phyloP scores from a whole-genome alignment of 495 filamentous ascomycete species.

The Alectoria sarmentosa region DNA sequence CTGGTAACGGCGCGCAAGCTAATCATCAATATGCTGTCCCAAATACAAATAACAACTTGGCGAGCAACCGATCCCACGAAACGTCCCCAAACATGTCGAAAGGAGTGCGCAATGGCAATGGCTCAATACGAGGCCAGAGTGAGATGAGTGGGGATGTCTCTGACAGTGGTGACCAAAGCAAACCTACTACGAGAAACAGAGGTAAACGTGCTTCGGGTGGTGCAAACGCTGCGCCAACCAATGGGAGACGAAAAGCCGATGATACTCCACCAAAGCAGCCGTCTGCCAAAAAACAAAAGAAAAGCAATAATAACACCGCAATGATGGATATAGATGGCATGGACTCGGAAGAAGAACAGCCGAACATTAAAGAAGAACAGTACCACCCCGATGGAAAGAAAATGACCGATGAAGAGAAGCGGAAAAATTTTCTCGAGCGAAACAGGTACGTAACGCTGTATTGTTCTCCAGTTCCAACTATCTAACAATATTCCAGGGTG shows the following conservation, averaged over 20 bases:
- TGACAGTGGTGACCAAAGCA: constrained; percentile 59
- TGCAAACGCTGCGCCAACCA: constrained; percentile 38
- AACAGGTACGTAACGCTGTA: constrained; percentile 67
- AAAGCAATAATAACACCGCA: constrained; percentile 31
- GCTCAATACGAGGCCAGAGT: constrained; percentile 42
- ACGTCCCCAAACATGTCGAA: constrained; percentile 34
- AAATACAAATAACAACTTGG: constrained; percentile 37
- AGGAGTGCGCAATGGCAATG: constrained; percentile 29
- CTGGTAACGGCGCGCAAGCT: constrained; percentile 51
- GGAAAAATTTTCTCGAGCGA: constrained; percentile 94
- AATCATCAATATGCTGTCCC: constrained; percentile 48
- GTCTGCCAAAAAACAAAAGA: constrained; percentile 66
- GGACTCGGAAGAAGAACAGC: constrained; percentile 50
- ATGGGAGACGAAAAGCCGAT: constrained; percentile 73
- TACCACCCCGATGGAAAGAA: constrained; percentile 52
- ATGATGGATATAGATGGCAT: constrained; percentile 46
- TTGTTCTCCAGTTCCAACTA: neutral
- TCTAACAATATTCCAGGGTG: constrained; percentile 51
- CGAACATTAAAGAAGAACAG: constrained; percentile 46
- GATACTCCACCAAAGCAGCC: constrained; percentile 58
- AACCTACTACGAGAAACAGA: constrained; percentile 55
- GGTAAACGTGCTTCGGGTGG: constrained; percentile 57
- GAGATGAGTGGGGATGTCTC: constrained; percentile 65
- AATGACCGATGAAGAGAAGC: constrained; percentile 99
- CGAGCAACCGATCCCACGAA: constrained; percentile 29